Evolutionary conservation across 2,329 filamentous ascomycete genomes (phyloP), one percentile per base, ranked within the genome.

Genomic region (Verticillium zaregamsianum): DNA sequence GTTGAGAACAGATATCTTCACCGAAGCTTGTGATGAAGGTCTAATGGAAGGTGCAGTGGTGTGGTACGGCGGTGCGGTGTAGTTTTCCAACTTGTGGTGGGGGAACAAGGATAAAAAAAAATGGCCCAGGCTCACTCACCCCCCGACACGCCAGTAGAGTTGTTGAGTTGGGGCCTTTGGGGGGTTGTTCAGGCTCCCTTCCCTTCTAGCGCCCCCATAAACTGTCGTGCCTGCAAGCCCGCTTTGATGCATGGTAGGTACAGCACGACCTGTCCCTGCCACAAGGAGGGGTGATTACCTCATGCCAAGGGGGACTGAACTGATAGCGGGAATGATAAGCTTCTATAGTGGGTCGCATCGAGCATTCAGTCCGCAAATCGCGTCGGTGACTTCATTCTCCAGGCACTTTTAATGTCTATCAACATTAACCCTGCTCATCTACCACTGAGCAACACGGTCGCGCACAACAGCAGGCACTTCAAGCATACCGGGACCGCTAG

Each of bases 71-170:
- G 40, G 40, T 49, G 62, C 61, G 63, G 25, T 60, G 60, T 52
- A 64, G 61, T 63, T 59, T 59, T 59, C 40, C 58, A 58, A 64
- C 60, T 57, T 63, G 49, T 65, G 64, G 64, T 64, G 64, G 63
- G 61, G 62, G 63, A 57, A 57, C 45, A 61, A 23, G 40, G 40
- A 49, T 49, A 49, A 57, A 60, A 59, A 64, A 65, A 65, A 62
- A 63, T 54, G 52, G 59, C 37, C 59, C 65, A 59, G 62, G 60
- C 59, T 63, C 33, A 39, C 61, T 59, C 58, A n/a, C 39, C 23
- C 58, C 40, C 59, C 57, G 63, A 33, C 59, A 58, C 39, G 55
- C 57, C 62, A 59, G 55, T 32, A 55, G 54, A 60, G 32, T 60
- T 60, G 59, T 60, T 60, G 59, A 57, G 59, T 35, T 39, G 33